Percentiles rank a stretch among this genome's conserved stretches.
phyloP scores from a whole-genome alignment of 139 green algal species.

The Prasinococcaceae sp. region DNA sequence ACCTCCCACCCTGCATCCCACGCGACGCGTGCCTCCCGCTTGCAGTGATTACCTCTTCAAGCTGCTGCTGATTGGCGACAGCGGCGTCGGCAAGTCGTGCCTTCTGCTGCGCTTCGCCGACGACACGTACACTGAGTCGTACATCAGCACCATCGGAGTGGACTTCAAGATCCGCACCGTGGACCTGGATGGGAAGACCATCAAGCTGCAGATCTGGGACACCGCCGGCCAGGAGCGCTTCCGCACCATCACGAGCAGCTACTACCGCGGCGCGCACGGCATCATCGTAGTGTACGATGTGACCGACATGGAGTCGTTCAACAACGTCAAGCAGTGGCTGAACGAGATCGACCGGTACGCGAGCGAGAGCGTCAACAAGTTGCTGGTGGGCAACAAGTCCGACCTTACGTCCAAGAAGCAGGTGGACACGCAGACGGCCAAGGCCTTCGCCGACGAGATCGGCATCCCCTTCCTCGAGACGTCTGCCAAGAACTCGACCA shows the following conservation, averaged over 20 bases:
- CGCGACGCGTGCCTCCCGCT: no score
- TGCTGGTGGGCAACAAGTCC: constrained; percentile 98
- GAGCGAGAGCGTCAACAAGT: constrained; percentile 99
- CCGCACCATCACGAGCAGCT: constrained; percentile 94
- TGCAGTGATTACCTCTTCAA: constrained; percentile 35
- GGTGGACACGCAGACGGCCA: constrained; percentile 85
- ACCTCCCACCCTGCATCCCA: no score
- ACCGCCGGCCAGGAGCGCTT: constrained; percentile 97
- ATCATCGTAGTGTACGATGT: constrained; percentile 99
- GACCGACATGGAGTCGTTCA: constrained; percentile 95
- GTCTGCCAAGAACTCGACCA: constrained; percentile 92
- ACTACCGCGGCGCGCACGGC: constrained; percentile 94
- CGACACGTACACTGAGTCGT: constrained; percentile 98
- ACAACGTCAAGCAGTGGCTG: constrained; percentile 99
- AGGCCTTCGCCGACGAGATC: constrained; percentile 98
- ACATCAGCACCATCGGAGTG: constrained; percentile 99
- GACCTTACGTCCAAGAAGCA: constrained; percentile 92
- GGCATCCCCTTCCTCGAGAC: constrained; percentile 98
- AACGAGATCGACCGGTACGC: constrained; percentile 98
- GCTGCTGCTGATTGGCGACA: constrained; percentile 91
- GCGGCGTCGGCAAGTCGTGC: constrained; percentile 91
- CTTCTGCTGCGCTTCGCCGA: constrained; percentile 90
- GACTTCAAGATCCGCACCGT: constrained; percentile 99
- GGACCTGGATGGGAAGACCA: constrained; percentile 97
- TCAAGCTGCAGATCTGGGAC: constrained; percentile 99